Evolutionary conservation across 108 stramenopile species (phyloP), one percentile per base, ranked within the genome.

Genomic region (Pinguiococcus pyrenoidosus): DNA sequence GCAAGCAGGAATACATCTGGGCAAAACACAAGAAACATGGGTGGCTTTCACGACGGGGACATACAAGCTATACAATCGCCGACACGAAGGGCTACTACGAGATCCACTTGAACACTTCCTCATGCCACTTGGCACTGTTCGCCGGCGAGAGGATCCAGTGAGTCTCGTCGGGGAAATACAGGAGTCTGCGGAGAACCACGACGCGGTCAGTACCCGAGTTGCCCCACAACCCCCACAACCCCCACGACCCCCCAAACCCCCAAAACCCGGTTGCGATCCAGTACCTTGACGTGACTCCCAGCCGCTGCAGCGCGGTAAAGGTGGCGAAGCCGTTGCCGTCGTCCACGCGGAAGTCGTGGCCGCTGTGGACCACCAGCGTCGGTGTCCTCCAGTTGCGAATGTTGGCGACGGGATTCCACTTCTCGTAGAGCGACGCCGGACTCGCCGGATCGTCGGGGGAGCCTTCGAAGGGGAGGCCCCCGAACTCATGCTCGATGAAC

Each of bases 281-380:
- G n/a, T n/a, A n/a, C n/a, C n/a, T n/a, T n/a, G n/a, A 37, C 24
- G 35, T n/a, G 33, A 52, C 33, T 1, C 24, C 24, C 21, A 14
- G 51, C 13, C 51, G 38, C 51, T 52, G 51, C 35, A 52, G 33
- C 3, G 51, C 33, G 37, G 51, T 52, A 24, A 52, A 52, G 14
- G 51, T 52, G 13, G 51, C 21, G 3, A 52, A 1, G 12, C 34
- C 51, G 16, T 52, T 37, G 27, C 37, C 5, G 24, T 36, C 34
- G 25, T 14, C 32, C 13, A 52, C 34, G 41, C 51, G 51, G 41
- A 26, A 52, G 29, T 52, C 51, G 14, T 52, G 37, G 26, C 34
- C 51, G 29, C 51, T 37, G 13, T 52, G 51, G 33, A 52, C 39
- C 4, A 52, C 51, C 16, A 52, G 33, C 18, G 51, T 52, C 21